Evolutionary conservation across 495 filamentous ascomycete genomes (phyloP).

Genomic region (Evernia prunastri): DNA sequence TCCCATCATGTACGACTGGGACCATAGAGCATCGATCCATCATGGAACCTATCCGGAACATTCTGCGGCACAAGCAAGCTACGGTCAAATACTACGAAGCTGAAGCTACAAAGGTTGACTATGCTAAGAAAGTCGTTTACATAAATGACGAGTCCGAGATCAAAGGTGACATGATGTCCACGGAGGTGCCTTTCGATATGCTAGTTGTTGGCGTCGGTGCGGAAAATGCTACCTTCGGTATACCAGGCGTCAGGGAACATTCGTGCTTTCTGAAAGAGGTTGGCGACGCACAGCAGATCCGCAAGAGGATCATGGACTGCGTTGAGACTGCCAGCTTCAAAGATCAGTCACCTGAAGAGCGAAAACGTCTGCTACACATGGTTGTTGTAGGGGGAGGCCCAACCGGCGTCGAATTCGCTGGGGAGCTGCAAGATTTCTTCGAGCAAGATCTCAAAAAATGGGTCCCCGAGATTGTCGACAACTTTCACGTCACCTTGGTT

Average conservation of each 20-base stretch:
- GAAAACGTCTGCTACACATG: constrained; percentile 95
- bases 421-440: constrained; percentile 98
- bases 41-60: constrained; percentile 96
- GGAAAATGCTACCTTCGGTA: constrained; percentile 98
- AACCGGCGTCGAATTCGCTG: constrained; percentile 96
- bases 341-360: constrained; percentile 83
- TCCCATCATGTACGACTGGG: constrained; percentile 95
- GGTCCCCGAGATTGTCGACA: constrained; percentile 87
- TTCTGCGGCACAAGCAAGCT: constrained; percentile 85
- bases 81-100: constrained; percentile 96
- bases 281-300: constrained; percentile 86
- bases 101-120: constrained; percentile 93
- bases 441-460: constrained; percentile 96
- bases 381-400: constrained; percentile 97
- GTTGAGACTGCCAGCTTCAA: constrained; percentile 98
- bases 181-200: constrained; percentile 96
- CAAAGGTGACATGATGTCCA: constrained; percentile 73
- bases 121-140: constrained; percentile 76
- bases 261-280: constrained; percentile 99
- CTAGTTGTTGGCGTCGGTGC: constrained; percentile 94
- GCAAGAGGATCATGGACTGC: constrained; percentile 99
- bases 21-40: constrained; percentile 98
- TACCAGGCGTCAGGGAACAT: constrained; percentile 89
- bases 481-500: constrained; percentile 94
- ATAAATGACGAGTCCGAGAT: constrained; percentile 91